Conservation (phyloP, 306 rosid genomes). For the Senna tora region DNA sequence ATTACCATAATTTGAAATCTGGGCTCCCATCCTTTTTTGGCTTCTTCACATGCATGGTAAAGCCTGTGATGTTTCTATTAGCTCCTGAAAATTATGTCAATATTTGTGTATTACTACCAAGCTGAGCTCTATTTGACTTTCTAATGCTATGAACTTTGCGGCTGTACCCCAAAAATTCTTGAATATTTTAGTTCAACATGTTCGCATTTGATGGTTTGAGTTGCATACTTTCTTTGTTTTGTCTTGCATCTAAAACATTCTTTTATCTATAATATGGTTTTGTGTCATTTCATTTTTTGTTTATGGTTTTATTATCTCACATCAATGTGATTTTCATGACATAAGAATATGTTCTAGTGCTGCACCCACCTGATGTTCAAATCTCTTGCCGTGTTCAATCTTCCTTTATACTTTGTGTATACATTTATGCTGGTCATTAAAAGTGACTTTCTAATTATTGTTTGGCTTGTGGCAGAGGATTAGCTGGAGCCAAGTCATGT, state of each 20-base stretch:
- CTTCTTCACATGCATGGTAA: background rate
- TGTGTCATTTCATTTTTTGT: background rate
- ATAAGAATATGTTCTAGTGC: background rate
- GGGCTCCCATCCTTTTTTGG: background rate
- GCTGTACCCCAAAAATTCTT: background rate
- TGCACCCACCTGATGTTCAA: constrained; percentile 17
- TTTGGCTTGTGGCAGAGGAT: constrained; percentile 34
- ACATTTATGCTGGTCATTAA: background rate
- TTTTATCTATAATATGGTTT: background rate
- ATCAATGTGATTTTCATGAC: background rate
- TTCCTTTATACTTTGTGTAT: constrained; percentile 10
- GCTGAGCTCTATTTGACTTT: background rate
- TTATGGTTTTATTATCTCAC: background rate
- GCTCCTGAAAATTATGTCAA: background rate
- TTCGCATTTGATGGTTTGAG: background rate
- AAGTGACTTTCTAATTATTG: constrained; percentile 30
- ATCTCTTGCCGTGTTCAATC: background rate
- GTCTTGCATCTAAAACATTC: background rate
- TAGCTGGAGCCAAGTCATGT: constrained; percentile 27
- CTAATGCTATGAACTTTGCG: background rate
- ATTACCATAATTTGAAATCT: background rate
- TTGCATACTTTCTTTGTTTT: background rate
- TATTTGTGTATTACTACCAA: background rate
- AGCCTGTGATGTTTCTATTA: background rate
- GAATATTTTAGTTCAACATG: background rate